These are phyloP conservation scores for Dioszegia hungarica DNA, from an alignment of 768 basidiomycete species.

Conservation along the genomic window DNA sequence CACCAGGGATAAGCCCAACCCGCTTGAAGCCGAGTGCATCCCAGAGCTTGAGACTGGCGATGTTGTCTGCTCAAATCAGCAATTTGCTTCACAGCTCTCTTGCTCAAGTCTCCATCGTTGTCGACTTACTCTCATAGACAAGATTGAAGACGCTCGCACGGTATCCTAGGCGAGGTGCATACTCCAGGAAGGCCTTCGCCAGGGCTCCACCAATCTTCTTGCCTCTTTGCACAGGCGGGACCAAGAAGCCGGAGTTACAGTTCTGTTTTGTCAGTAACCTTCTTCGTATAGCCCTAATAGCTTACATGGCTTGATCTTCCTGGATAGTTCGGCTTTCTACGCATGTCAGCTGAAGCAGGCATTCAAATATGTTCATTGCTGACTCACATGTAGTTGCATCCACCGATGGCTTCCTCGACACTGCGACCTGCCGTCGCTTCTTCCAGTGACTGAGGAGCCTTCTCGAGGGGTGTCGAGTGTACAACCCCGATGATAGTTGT, in stretches of 20 bases:
- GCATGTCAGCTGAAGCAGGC: background rate
- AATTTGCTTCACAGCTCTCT: background rate
- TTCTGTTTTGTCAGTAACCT: conserved; percentile 9
- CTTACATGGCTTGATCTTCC: conserved; percentile 83
- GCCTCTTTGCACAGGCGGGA: conserved; percentile 61
- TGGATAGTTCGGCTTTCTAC: conserved; percentile 64
- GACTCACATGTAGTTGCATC: conserved; percentile 47
- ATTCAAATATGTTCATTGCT: background rate
- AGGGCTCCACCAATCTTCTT: conserved; percentile 66
- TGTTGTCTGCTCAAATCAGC: conserved; percentile 55
- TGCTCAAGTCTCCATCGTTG: background rate
- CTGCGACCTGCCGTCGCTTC: conserved; percentile 27
- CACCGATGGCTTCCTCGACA: conserved; percentile 59
- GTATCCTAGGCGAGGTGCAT: conserved; percentile 64
- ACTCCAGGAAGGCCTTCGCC: conserved; percentile 71
- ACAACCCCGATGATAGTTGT: conserved; percentile 69
- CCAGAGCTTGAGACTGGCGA: conserved; percentile 64
- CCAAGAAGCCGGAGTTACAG: conserved; percentile 77
- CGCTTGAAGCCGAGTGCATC: conserved; percentile 73
- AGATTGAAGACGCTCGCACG: conserved; percentile 69
- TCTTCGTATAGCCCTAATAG: background rate
- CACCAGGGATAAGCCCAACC: conserved; percentile 60
- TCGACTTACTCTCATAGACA: conserved; percentile 66
- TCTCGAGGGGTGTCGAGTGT: conserved; percentile 11
- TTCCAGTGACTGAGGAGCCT: conserved; percentile 25